Evolutionary conservation across 768 basidiomycete species (phyloP), one percentile per base, ranked within the genome.

Genomic region (Pholiota molesta): DNA sequence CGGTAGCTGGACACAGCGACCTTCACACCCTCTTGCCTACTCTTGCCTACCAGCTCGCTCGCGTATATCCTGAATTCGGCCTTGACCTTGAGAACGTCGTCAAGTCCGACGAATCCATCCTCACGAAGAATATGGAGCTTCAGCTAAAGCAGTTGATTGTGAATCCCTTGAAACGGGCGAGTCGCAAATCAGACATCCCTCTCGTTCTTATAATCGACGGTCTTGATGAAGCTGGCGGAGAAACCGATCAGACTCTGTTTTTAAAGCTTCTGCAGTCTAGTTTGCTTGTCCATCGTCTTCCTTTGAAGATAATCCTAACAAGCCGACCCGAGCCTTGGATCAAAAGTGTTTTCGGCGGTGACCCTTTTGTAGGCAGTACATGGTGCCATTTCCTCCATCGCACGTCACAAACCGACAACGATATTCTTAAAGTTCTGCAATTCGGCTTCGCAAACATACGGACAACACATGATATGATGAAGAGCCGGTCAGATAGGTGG

Each of bases 241-340:
- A 60, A 19, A 65, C 66, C 16, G 47, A 47, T 26, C 35, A 56
- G 35, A 62, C 31, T 40, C 33, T 42, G 10, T 17, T 40, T n/a
- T 10, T 40, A 9, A 2, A 9, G 9, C 31, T 31, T 31, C 31
- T 31, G 6, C 6, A 7, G 5, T 31, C 31, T 31, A 9, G 31
- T 31, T 31, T 31, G 2, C 1, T 31, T 31, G 31, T 2, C 31
- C 11, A 14, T 1, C n/a, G 31, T 9, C 49, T 29, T 42, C 62
- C 26, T 16, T 67, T 56, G 62, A 61, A 29, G 51, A 14, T 70
- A 33, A 42, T 70, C 5, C 63, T 68, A 13, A 44, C 65, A 17
- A 68, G 67, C 42, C 65, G 64, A 3, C 66, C 67, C 44, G 69
- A 70, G 57, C 42, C 49, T 19, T 55, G 59, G 44, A 62, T 69